Base-by-base conservation (phyloP, 2,329 filamentous ascomycete genomes). In the Fusarium staphyleae region DNA sequence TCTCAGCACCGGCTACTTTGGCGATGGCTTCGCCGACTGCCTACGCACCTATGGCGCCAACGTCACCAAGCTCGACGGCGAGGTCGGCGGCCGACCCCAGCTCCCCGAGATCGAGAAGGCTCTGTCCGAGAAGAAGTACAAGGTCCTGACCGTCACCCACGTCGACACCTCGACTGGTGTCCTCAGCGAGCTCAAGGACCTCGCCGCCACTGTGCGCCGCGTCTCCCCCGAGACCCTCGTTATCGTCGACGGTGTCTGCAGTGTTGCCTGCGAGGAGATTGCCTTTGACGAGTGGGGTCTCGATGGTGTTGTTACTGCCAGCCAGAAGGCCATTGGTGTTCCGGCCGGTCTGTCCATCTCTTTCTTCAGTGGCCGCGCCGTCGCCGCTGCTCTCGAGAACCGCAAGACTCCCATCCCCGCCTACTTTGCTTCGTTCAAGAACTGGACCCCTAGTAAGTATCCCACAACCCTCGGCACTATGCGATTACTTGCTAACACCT, bases 101-200 rank as follows among this genome's bases (percentile, higher is more conserved):
- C 84, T 96, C 30, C 83, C 88, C 46, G 90, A 96, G 74, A 87
- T 99, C 57, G 93, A 98, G 78, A 85, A 88, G 75, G 92, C 93
- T 3, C 80, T 99, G 62, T 88, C 88, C 74, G 86, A 91, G 80
- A 96, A 95, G 81, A 86, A 90, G 70, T 98, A 96, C 83, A 98
- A 98, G 83, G 74, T 93, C 58, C 77, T 99, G 69, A 98, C 93
- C 34, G 89, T 98, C 62, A 99, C 95, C 10, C 95, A 99, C 74
- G 93, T 97, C 58, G 95, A 99, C 72, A 99, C 95, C 18, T 97
- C 93, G 4, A 99, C 95, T 30, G 95, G 95, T 65, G 95, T 99
- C 19, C 80, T 99, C 42, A 96, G 90, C 70, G 93, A 98, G 74
- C 85, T 98, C 68, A 88, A 96, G 80, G 80, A 86, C 51, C 79